Base-by-base conservation (phyloP, 805 yeast genomes). In the Kodamaea lidongshanica region DNA sequence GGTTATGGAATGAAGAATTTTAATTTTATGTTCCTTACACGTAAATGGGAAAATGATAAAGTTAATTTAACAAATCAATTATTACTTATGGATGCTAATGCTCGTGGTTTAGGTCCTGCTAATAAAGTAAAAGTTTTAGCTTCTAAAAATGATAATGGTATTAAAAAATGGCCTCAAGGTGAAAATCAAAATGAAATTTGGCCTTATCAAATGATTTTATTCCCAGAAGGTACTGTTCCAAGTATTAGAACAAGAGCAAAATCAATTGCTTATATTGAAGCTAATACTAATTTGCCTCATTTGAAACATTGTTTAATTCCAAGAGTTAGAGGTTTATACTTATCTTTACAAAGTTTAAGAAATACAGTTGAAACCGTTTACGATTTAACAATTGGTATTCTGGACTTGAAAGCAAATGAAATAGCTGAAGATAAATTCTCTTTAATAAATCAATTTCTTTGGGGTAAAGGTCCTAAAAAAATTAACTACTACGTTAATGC, bases 141-240 rank as follows among this genome's bases (percentile, higher is more conserved):
- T 6, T 46, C 56, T 12, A 56, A 66, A 41, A 50, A 46, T 30
- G 30, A 42, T 16, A 21, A 28, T 21, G 12, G 39, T 27, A 16
- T 34, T 19, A 20, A 16, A 6, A 38, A 39, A 23, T 61, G 68
- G 67, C 67, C 68, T 8, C 28, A 40, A 23, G 56, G 61, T 3
- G 32, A 25, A 3, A 39, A 34, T 34, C 27, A 52, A 3, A 39
- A 44, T 26, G 39, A 48, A 10, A 37, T 50, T 2, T 60, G 56
- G 52, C 67, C 67, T 4, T 77, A 79, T 39, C 76, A 80, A 67
- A 53, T 92, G 26, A 57, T 88, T 13, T 54, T 92, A 16, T 92
- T 81, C 57, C 98, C 98, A 1, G 98, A 92, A 54, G 98, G 98
- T 4, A 92, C 98, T 0, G 92, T 86, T 35, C 58, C 82, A 32